Base-by-base conservation (phyloP, 257 asterid species). In the Marsdenia floribunda region DNA sequence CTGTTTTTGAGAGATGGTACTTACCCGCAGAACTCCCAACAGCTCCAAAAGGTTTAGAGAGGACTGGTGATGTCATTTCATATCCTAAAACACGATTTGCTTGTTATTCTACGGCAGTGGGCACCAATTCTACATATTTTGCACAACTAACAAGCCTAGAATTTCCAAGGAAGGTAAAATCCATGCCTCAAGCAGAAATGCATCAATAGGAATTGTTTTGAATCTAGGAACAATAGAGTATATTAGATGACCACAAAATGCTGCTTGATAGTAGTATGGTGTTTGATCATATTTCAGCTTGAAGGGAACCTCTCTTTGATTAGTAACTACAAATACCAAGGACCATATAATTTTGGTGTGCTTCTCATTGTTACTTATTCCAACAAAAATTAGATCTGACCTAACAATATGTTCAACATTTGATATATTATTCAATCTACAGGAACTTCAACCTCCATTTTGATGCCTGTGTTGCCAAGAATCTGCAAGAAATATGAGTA, bases 371-470 rank as follows among this genome's bases (percentile, higher is more conserved):
- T n/a, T 40, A 38, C 13, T 57, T 58, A 35, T 72, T 72, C 76
- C n/a, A 73, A 8, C 33, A 46, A 26, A 54, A 44, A 64, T 29
- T 44, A 47, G 50, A 64, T 38, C 63, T 22, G 44, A 50, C 50
- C 71, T 59, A 67, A 44, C 55, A 42, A 13, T 54, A 60, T n/a
- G 16, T 29, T 29, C 66, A 35, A 58, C 16, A 47, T 10, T 47
- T n/a, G 18, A 42, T 71, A 11, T 58, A 60, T 33, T 68, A 81
- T 79, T 85, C 82, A 90, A 82, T 90, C 96, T 76, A 90, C 88
- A 21, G 96, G 93, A 76, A 90, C 90, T 79, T 90, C 96, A 12
- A 90, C 96, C 73, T 90, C 96, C 92, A 87, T 87, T 88, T 80
- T 87, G 82, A 88, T 33, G 50, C 47, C 88, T 58, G 90, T 71